Conservation (phyloP, 169 alveolate genomes). For the Cyclospora cayetanensis region DNA sequence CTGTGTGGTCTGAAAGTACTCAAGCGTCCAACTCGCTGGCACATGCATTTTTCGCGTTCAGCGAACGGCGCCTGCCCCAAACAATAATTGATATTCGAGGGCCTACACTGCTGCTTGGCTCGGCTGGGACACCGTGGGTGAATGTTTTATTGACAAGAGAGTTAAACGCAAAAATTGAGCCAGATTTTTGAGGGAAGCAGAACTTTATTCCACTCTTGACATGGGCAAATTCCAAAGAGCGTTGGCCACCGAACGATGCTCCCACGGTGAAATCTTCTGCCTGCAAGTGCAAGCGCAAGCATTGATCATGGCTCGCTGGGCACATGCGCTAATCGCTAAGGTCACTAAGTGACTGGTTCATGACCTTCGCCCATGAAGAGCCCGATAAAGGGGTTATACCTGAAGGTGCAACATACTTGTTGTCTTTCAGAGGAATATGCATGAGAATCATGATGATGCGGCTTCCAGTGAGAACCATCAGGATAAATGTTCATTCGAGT, state of each 20-base stretch:
- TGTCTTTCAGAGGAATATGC: conserved; percentile 68
- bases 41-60: conserved; percentile 59
- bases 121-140: conserved; percentile 73
- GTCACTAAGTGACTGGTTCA: background rate
- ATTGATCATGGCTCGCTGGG: too few relatives aligned
- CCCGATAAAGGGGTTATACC: too few relatives aligned
- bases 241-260: conserved; percentile 77
- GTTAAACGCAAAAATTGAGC: conserved; percentile 70
- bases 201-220: conserved; percentile 14
- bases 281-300: background rate
- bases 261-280: conserved; percentile 78
- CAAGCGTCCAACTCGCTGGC: conserved; percentile 51
- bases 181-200: conserved; percentile 66
- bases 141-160: conserved; percentile 38
- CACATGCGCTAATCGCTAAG: too few relatives aligned
- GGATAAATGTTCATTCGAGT: conserved; percentile 76
- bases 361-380: too few relatives aligned
- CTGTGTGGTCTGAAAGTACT: too few relatives aligned
- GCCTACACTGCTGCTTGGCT: background rate
- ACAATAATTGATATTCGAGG: conserved; percentile 66
- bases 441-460: conserved; percentile 78
- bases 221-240: conserved; percentile 74
- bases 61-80: conserved; percentile 67
- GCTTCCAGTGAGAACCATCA: conserved; percentile 79
- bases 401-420: background rate